These are phyloP conservation scores for Rhododendron simsii DNA, from an alignment of 148 eudicot genomes.

Conservation along the genomic window DNA sequence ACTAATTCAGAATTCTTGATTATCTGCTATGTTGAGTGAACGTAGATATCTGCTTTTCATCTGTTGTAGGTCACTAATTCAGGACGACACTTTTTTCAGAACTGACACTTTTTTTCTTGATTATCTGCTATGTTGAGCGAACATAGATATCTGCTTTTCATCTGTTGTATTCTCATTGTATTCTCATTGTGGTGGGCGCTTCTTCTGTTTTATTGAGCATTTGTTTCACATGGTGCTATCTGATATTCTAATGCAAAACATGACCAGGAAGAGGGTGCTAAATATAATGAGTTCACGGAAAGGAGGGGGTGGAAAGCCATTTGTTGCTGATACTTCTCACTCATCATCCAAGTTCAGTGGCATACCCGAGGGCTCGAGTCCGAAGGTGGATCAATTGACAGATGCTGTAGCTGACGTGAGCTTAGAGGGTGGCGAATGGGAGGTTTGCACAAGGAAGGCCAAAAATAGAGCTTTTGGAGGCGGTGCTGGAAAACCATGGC, in stretches of 20 bases:
- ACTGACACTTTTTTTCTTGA: neutral
- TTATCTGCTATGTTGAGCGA: neutral
- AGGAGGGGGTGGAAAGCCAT: conserved; percentile 4
- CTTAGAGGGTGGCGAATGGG: conserved; percentile 53
- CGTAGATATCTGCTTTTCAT: neutral
- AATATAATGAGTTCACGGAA: conserved; percentile 27
- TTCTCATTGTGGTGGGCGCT: neutral
- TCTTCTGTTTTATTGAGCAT: neutral
- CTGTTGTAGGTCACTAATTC: neutral
- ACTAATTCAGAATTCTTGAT: neutral
- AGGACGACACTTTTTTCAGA: neutral
- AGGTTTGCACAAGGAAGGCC: conserved; percentile 31
- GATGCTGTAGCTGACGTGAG: conserved; percentile 32
- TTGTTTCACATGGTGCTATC: neutral
- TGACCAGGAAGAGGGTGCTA: conserved; percentile 2
- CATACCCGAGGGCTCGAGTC: too few relatives aligned
- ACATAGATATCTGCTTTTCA: neutral
- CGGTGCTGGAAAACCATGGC: conserved; percentile 21
- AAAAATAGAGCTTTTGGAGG: conserved; percentile 32
- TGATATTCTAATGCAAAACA: neutral
- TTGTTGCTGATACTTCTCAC: conserved; percentile 7
- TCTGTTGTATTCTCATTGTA: neutral
- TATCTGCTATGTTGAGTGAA: neutral
- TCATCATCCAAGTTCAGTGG: conserved; percentile 1
- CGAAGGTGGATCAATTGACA: conserved; percentile 28